A percentile compares a stretch with the other conserved stretches of the same genome.
phyloP scores from a whole-genome alignment of 2,329 filamentous ascomycete genomes.

The Scedosporium minutisporum region DNA sequence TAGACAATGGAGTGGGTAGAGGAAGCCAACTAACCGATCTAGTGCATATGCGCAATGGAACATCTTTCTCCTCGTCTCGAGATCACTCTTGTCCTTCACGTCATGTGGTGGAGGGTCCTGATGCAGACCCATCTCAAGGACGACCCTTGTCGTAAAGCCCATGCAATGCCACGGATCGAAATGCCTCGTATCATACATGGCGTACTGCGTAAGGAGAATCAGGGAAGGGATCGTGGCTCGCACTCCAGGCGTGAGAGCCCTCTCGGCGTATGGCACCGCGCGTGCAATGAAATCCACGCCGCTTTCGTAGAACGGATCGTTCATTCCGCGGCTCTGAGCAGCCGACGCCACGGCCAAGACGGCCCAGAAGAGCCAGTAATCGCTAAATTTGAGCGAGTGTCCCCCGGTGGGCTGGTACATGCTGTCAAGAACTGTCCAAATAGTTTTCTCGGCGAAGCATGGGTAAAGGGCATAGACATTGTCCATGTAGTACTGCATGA shows the following conservation, averaged over 20 bases:
- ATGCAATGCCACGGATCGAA: slow-evolving; percentile 94
- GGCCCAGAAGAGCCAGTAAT: slow-evolving; percentile 83
- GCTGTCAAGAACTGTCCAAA: slow-evolving; percentile 71
- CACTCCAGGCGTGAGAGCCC: slow-evolving; percentile 76
- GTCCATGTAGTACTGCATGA: slow-evolving; percentile 76
- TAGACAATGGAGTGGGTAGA: not conserved
- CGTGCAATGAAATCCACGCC: slow-evolving; percentile 47
- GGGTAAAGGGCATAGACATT: slow-evolving; percentile 75
- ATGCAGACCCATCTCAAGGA: slow-evolving; percentile 84
- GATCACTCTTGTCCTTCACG: slow-evolving; percentile 53
- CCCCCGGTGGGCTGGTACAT: slow-evolving; percentile 58
- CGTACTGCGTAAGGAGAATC: slow-evolving; percentile 77
- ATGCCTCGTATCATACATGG: slow-evolving; percentile 79
- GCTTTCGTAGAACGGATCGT: slow-evolving; percentile 51
- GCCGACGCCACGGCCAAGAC: slow-evolving; percentile 75
- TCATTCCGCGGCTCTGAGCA: slow-evolving; percentile 59
- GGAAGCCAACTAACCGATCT: slow-evolving; percentile 53
- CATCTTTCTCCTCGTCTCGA: slow-evolving; percentile 72
- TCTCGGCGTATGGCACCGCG: slow-evolving; percentile 70
- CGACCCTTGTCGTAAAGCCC: slow-evolving; percentile 77
- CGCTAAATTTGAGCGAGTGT: slow-evolving; percentile 52
- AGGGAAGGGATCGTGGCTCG: slow-evolving; percentile 80
- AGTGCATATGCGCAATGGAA: slow-evolving; percentile 88
- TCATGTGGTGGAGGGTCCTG: slow-evolving; percentile 74
- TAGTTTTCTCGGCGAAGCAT: slow-evolving; percentile 68